Evolutionary conservation across 2,329 filamentous ascomycete species (phyloP).

Genomic region (Phaeosphaeria sp.): DNA sequence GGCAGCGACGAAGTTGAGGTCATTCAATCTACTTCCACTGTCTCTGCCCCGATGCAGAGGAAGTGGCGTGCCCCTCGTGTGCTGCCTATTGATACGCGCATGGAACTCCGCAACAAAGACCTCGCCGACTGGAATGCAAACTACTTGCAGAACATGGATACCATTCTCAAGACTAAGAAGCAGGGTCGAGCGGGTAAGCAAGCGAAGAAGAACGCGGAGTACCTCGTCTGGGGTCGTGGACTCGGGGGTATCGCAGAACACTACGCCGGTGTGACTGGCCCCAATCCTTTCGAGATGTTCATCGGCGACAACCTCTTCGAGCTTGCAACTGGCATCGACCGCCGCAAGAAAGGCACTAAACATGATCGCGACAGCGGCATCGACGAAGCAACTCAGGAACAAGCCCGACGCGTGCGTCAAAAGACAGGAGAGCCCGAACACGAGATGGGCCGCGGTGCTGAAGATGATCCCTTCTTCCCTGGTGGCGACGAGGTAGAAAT

Average conservation of each 20-base stretch:
- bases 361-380: conserved; percentile 44
- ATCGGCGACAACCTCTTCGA: conserved; percentile 62
- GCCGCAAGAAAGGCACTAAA: conserved; percentile 37
- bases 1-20: conserved; percentile 23
- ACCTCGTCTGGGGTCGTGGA: conserved; percentile 65
- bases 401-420: conserved; percentile 43
- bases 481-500: conserved; percentile 65
- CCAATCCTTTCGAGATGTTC: conserved; percentile 63
- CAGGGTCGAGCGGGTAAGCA: conserved; percentile 50
- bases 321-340: conserved; percentile 51
- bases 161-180: conserved; percentile 53
- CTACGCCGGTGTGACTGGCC: conserved; percentile 35
- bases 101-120: conserved; percentile 63
- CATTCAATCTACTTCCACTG: conserved; percentile 45
- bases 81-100: conserved; percentile 56
- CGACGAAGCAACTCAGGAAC: conserved; percentile 40
- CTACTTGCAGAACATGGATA: conserved; percentile 67
- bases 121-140: conserved; percentile 64
- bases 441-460: conserved; percentile 42
- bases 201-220: conserved; percentile 68
- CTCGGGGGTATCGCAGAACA: conserved; percentile 57
- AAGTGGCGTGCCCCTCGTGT: conserved; percentile 46
- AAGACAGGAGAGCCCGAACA: conserved; percentile 41
- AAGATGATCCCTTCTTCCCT: conserved; percentile 41
- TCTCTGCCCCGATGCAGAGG: conserved; percentile 51